phyloP scores from a whole-genome alignment of 768 basidiomycete species.

The Lactifluus pinguis region DNA sequence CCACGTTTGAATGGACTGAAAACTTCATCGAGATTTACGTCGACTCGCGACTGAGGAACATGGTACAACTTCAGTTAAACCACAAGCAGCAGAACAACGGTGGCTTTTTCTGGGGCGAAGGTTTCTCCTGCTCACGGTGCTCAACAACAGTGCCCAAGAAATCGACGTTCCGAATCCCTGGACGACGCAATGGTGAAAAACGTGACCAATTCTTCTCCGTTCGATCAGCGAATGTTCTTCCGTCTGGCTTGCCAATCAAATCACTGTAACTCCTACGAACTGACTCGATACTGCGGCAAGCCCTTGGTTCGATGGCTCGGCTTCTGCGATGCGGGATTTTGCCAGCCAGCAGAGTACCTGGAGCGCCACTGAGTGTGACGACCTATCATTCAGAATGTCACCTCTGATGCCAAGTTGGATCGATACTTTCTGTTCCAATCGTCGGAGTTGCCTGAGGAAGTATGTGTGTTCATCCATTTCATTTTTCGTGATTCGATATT shows the following conservation, averaged over 20 bases:
- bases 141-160: slow-evolving; percentile 33
- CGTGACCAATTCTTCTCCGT: slow-evolving; percentile 45
- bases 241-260: too few species aligned
- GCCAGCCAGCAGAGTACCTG: slow-evolving; percentile 51
- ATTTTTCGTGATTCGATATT: too few species aligned
- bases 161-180: slow-evolving; percentile 41
- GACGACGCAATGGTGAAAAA: slow-evolving; percentile 28
- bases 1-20: slow-evolving; percentile 51
- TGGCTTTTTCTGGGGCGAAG: slow-evolving; percentile 45
- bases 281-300: slow-evolving; percentile 32
- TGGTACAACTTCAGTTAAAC: slow-evolving; percentile 42
- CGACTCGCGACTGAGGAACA: slow-evolving; percentile 42
- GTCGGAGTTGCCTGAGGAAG: too few species aligned
- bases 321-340: slow-evolving; percentile 65
- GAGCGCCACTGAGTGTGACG: slow-evolving; percentile 54
- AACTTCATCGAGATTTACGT: slow-evolving; percentile 46
- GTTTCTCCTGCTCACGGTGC: slow-evolving; percentile 41
- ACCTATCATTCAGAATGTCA: slow-evolving; percentile 63
- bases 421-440: too few species aligned
- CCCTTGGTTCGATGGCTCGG: slow-evolving; percentile 56
- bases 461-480: too few species aligned
- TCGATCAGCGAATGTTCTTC: slow-evolving; percentile 35
- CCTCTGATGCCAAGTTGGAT: too few species aligned
- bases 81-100: slow-evolving; percentile 26
- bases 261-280: not conserved